Percentiles rank a stretch among this genome's conserved stretches.
Conservation (phyloP, 2,329 filamentous ascomycete species). For the Alternaria conjuncta region DNA sequence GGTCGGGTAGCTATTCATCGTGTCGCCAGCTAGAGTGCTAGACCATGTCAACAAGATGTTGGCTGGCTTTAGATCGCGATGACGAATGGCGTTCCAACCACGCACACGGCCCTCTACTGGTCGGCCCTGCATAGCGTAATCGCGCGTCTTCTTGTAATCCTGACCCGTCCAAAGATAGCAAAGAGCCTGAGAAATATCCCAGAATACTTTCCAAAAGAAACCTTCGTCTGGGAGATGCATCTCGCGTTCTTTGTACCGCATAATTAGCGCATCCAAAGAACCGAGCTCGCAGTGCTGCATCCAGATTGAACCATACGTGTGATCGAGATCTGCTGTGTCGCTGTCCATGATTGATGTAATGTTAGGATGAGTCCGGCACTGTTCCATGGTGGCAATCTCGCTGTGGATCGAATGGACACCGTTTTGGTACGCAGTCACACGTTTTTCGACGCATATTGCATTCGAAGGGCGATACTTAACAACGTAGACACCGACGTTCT, state of each 20-base stretch:
- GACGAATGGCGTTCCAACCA: conserved; percentile 15
- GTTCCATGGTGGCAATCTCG: not conserved
- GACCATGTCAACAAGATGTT: conserved; percentile 23
- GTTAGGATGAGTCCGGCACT: not conserved
- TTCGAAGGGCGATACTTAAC: not conserved
- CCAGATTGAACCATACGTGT: conserved; percentile 9
- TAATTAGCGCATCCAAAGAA: conserved; percentile 15
- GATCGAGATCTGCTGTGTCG: not conserved
- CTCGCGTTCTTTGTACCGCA: not conserved
- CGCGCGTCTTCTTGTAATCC: not conserved
- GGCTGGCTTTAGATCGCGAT: conserved; percentile 25
- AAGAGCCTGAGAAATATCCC: conserved; percentile 17
- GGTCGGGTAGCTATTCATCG: not conserved
- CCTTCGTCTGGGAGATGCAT: conserved; percentile 10
- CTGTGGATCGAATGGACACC: not conserved
- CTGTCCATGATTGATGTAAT: not conserved
- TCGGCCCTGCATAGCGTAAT: not conserved
- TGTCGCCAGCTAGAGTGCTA: not conserved
- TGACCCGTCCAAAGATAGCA: conserved; percentile 16
- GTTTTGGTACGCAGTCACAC: not conserved
- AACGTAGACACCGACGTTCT: not conserved
- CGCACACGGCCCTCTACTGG: not conserved
- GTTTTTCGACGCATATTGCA: not conserved
- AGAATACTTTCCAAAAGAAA: conserved; percentile 22
- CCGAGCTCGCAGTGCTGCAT: conserved; percentile 24